A percentile compares a stretch with the other conserved stretches of the same genome.
phyloP scores from a whole-genome alignment of 352 stramenopile genomes.

The Phytopythium ostracodes region DNA sequence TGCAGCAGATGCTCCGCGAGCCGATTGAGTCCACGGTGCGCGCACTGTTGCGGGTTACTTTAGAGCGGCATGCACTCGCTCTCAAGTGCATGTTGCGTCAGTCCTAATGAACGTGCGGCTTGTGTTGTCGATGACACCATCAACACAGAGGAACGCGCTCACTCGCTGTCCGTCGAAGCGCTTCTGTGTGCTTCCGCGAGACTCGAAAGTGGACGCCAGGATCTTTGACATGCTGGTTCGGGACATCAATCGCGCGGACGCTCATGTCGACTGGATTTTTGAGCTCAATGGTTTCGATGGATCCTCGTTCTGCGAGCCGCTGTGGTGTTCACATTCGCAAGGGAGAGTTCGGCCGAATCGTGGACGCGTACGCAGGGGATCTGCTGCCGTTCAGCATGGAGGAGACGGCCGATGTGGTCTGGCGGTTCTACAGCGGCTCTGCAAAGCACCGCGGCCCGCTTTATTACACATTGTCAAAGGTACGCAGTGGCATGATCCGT shows the following conservation, averaged over 20 bases:
- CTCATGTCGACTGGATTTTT: conserved; percentile 16
- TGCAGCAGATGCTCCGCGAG: conserved; percentile 10
- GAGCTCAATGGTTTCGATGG: conserved; percentile 6
- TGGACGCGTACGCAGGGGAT: conserved; percentile 17
- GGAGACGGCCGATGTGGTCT: conserved; percentile 9
- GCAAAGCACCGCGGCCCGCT: conserved; percentile 17
- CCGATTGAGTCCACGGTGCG: not conserved
- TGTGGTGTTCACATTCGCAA: conserved; percentile 14
- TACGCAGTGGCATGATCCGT: not conserved
- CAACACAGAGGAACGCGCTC: no score
- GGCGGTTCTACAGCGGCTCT: conserved; percentile 15
- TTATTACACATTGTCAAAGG: conserved; percentile 12
- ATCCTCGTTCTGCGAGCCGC: not conserved
- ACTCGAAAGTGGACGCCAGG: conserved; percentile 1
- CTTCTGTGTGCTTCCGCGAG: not conserved
- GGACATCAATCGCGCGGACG: conserved; percentile 8
- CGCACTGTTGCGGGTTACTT: not conserved
- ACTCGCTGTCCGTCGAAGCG: conserved; percentile 5
- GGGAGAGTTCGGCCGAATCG: conserved; percentile 12
- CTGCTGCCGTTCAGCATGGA: conserved; percentile 10
- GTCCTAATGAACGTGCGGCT: no score
- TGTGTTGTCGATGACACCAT: no score
- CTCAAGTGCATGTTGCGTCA: no score
- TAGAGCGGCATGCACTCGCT: no score
- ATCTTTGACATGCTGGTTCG: conserved; percentile 10